Conservation (phyloP, 805 yeast genomes). For the Starmerella sp. region DNA sequence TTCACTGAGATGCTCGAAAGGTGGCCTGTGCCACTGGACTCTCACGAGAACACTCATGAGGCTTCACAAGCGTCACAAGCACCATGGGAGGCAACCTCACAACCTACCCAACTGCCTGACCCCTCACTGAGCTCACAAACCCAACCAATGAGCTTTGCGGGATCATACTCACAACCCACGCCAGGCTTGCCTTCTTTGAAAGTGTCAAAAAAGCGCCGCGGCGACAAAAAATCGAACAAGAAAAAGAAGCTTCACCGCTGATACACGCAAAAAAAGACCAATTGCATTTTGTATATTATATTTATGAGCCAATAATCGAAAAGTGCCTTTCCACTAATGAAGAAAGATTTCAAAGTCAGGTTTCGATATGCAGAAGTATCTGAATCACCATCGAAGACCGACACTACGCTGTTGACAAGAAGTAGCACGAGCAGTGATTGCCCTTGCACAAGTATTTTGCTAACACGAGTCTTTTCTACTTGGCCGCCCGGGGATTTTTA, state of each 20-base stretch:
- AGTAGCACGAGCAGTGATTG: too few species aligned
- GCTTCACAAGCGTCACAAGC: too few species aligned
- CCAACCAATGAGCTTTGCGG: neutral
- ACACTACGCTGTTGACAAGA: too few species aligned
- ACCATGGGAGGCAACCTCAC: neutral
- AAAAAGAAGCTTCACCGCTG: neutral
- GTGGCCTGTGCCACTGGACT: neutral
- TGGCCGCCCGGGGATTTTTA: neutral
- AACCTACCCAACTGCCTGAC: neutral
- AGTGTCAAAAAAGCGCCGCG: neutral
- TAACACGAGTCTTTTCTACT: too few species aligned
- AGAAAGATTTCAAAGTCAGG: too few species aligned
- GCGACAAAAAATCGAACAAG: constrained; percentile 3
- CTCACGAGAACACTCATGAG: too few species aligned
- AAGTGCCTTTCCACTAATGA: too few species aligned
- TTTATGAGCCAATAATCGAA: too few species aligned
- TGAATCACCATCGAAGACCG: too few species aligned
- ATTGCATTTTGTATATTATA: too few species aligned
- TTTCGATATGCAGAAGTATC: too few species aligned
- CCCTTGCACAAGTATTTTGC: too few species aligned
- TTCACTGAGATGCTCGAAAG: neutral
- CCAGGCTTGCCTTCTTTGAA: constrained; percentile 7
- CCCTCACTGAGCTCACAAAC: neutral
- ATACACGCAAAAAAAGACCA: neutral
- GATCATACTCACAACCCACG: constrained; percentile 16